Conservation (phyloP, 2,329 filamentous ascomycete genomes). For the Aspergillus viridinutans region DNA sequence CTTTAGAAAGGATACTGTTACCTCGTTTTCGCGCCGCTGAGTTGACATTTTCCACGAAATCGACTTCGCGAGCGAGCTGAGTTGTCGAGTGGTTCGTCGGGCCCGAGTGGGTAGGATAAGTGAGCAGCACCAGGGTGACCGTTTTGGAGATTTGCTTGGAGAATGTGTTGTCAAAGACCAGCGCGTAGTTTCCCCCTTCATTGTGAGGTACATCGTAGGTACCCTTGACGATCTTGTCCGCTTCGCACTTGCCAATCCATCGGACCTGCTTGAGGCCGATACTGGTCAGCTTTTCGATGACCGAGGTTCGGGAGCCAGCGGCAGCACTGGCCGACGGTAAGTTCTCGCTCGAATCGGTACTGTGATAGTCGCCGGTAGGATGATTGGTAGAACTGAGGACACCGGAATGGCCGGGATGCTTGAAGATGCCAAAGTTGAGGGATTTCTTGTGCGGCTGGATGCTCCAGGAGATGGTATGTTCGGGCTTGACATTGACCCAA, state of each 20-base stretch:
- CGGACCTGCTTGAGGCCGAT: slow-evolving; percentile 60
- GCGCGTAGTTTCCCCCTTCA: slow-evolving; percentile 87
- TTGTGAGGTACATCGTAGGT: slow-evolving; percentile 72
- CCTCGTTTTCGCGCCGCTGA: slow-evolving; percentile 32
- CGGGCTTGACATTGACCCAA: slow-evolving; percentile 88
- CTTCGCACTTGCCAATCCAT: slow-evolving; percentile 94
- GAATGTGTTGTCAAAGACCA: slow-evolving; percentile 98
- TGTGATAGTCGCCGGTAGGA: slow-evolving; percentile 40
- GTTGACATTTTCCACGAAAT: slow-evolving; percentile 50
- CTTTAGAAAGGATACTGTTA: slow-evolving; percentile 24
- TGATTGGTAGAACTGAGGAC: slow-evolving; percentile 44
- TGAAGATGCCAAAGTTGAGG: slow-evolving; percentile 97
- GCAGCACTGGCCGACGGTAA: slow-evolving; percentile 20
- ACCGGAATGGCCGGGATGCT: slow-evolving; percentile 74
- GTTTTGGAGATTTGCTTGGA: slow-evolving; percentile 94
- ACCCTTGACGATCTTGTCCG: slow-evolving; percentile 89
- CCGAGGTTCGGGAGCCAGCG: slow-evolving; percentile 56
- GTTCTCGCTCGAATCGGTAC: slow-evolving; percentile 36
- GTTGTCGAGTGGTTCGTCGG: slow-evolving; percentile 43
- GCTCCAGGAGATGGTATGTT: slow-evolving; percentile 94
- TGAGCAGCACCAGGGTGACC: slow-evolving; percentile 89
- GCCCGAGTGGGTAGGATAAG: slow-evolving; percentile 67
- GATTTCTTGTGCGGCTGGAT: slow-evolving; percentile 98
- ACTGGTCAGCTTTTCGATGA: slow-evolving; percentile 60
- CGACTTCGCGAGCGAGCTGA: slow-evolving; percentile 38